These are phyloP conservation scores for Prunus yedoensis DNA, from an alignment of 331 rosid species.

Conservation along the genomic window DNA sequence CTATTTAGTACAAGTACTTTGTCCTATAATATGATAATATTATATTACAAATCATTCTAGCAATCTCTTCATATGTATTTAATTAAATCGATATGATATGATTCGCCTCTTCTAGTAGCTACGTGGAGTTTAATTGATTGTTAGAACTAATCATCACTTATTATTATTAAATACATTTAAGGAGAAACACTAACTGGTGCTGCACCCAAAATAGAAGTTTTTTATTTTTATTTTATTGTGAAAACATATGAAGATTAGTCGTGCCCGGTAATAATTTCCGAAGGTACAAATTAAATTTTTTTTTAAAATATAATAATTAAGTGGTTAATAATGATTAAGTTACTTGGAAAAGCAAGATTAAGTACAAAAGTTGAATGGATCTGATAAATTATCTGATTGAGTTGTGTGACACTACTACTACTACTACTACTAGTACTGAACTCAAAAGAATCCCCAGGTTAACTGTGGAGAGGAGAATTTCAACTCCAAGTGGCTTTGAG, in stretches of 20 bases:
- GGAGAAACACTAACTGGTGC: background rate
- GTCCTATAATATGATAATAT: background rate
- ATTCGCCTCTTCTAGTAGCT: slow-evolving; percentile 8
- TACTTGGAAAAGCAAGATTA: background rate
- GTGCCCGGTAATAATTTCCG: background rate
- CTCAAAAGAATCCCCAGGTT: background rate
- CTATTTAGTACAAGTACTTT: slow-evolving; percentile 26
- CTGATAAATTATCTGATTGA: slow-evolving; percentile 26
- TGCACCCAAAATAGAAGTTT: background rate
- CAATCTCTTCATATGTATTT: slow-evolving; percentile 5
- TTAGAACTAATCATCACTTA: background rate
- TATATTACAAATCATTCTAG: slow-evolving; percentile 20
- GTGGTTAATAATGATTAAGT: background rate
- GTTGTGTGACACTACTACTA: too few species aligned
- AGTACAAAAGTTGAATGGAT: slow-evolving; percentile 31
- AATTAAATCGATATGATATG: slow-evolving; percentile 24
- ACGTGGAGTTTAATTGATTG: background rate
- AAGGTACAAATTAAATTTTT: too few species aligned
- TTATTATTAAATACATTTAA: slow-evolving; percentile 15
- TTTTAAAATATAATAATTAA: too few species aligned
- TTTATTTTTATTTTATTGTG: too few species aligned
- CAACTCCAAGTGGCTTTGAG: slow-evolving; percentile 37
- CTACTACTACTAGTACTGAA: too few species aligned
- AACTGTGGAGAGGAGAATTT: slow-evolving; percentile 12
- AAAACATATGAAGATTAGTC: background rate